Percentiles rank a stretch among this genome's conserved stretches.
phyloP scores from a whole-genome alignment of 192 early-diverging fungal genomes.

The Coemansia sp. region DNA sequence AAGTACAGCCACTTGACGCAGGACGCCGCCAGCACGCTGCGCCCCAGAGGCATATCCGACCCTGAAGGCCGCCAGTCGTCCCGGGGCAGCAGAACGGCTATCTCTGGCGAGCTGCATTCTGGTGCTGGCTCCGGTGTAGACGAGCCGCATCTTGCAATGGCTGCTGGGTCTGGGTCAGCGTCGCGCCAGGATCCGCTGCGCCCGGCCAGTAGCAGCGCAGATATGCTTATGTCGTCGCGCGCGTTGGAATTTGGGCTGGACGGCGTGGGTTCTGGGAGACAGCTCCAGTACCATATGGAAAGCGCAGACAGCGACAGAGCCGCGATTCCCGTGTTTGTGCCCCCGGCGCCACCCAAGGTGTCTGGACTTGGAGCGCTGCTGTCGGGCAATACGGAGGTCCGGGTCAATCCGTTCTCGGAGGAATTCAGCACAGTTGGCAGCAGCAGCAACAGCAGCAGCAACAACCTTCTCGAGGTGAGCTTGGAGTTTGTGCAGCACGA shows the following conservation, averaged over 20 bases:
- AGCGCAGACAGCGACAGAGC: neutral
- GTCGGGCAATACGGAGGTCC: slow-evolving; percentile 60
- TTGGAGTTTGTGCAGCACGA: slow-evolving; percentile 64
- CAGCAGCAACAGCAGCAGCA: slow-evolving; percentile 47
- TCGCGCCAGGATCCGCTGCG: slow-evolving; percentile 7
- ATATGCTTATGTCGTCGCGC: slow-evolving; percentile 10
- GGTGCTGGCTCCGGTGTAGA: neutral
- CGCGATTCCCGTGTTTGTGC: slow-evolving; percentile 15
- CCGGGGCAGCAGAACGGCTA: slow-evolving; percentile 15
- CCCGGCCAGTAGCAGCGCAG: neutral
- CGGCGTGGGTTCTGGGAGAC: neutral
- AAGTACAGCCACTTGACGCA: slow-evolving; percentile 18
- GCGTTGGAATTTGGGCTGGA: slow-evolving; percentile 12
- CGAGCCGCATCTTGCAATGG: neutral
- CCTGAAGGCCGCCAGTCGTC: slow-evolving; percentile 32
- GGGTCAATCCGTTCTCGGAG: slow-evolving; percentile 70
- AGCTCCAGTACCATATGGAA: neutral
- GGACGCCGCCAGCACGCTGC: slow-evolving; percentile 10
- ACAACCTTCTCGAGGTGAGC: slow-evolving; percentile 60
- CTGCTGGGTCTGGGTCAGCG: neutral
- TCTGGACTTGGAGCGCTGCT: slow-evolving; percentile 70
- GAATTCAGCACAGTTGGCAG: slow-evolving; percentile 68
- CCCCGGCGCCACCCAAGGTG: slow-evolving; percentile 27
- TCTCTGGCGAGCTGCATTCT: neutral
- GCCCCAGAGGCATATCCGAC: slow-evolving; percentile 43